Evolutionary conservation across 257 asterid genomes (phyloP), one percentile per base, ranked within the genome.

Genomic region (Plectranthus barbatus): DNA sequence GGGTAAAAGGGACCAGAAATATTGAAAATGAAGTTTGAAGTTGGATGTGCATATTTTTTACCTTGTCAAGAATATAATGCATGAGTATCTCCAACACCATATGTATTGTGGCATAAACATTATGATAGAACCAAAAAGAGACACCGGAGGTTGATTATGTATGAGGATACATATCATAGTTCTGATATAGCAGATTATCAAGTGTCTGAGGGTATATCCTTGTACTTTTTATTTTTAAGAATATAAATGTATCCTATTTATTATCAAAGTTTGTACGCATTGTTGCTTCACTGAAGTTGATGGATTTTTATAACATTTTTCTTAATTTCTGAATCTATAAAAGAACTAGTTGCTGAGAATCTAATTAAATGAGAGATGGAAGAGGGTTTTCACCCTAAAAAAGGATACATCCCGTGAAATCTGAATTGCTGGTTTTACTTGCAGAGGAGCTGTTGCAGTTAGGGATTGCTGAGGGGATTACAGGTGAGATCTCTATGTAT

Each of bases 381-480:
- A 26, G 37, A 59, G 24, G 54, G 17, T 29, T 48, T 56, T 62
- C 65, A 31, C 49, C 48, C 61, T 36, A 53, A 42, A 64, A 39
- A 53, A 61, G 23, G 63, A 23, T 58, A 34, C 64, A 56, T 18
- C 56, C 60, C 42, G 47, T 67, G 54, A 55, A 62, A 58, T 73
- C 69, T 60, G 14, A 62, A 54, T 57, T 47, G 44, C 51, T 81
- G 48, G n/a, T 69, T 58, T 70, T 68, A 29, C 60, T 24, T 80
- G 95, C 91, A 90, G 97, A 80, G 76, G 97, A 92, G 79, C 83
- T 92, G 73, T 72, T 60, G 69, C 84, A 83, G 68, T 78, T 86
- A 76, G 99, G 97, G 51, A 83, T 92, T 47, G 77, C 76, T 54
- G 97, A 86, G 53, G 82, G 67, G 58, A 76, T 68, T 66, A 86